Conservation (phyloP, 176 grass and related monocot species). For the Neostapfia colusana region DNA sequence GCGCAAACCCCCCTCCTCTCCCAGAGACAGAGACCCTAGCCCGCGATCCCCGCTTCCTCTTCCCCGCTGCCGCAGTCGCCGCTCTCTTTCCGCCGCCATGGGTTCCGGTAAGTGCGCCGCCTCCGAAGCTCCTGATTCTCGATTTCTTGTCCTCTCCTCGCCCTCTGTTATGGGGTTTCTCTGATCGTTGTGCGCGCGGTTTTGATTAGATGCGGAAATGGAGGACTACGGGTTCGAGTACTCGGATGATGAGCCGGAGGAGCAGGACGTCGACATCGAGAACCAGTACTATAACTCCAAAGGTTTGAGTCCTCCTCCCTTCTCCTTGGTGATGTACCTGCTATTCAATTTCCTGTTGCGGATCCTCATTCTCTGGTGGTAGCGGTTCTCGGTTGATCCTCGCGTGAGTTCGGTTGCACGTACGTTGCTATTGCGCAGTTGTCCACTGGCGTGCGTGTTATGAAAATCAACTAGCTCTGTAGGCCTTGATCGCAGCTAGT, state of each 20-base stretch:
- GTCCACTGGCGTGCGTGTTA: background rate
- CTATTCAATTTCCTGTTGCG: background rate
- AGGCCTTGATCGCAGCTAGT: background rate
- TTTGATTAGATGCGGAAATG: conserved; percentile 86
- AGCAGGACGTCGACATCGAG: conserved; percentile 99
- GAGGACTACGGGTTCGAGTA: conserved; percentile 99
- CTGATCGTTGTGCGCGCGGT: conserved; percentile 13
- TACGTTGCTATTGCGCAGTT: background rate
- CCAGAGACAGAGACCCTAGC: conserved; percentile 51
- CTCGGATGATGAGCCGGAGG: conserved; percentile 91
- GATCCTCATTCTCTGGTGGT: background rate
- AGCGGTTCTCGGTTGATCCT: background rate
- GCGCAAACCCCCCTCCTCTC: conserved; percentile 31
- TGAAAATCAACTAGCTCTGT: background rate
- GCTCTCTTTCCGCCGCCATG: conserved; percentile 37
- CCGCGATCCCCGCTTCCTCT: background rate
- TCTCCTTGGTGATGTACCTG: background rate
- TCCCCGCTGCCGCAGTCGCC: background rate
- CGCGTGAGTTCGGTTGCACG: background rate
- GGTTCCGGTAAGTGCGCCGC: conserved; percentile 50
- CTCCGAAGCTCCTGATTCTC: background rate
- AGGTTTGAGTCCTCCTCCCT: conserved; percentile 48
- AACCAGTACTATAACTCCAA: conserved; percentile 99
- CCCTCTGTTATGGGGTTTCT: background rate
- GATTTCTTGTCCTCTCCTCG: conserved; percentile 11